These are phyloP conservation scores for Diaporthe destruens DNA, from an alignment of 2,329 filamentous ascomycete genomes.

Conservation along the genomic window DNA sequence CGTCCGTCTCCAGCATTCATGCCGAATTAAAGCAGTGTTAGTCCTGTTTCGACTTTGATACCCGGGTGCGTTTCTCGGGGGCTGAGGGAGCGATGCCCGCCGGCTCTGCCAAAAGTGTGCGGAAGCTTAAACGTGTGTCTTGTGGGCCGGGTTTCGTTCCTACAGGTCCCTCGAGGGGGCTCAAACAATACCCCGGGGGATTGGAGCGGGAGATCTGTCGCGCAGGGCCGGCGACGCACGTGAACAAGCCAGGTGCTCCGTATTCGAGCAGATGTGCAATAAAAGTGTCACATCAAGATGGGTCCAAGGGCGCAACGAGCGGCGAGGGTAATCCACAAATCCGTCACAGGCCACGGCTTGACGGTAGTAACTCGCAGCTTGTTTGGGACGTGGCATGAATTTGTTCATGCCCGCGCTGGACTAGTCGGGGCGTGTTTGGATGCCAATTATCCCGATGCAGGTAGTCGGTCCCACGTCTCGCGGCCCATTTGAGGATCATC, in stretches of 20 bases:
- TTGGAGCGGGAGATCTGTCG: conserved; percentile 10
- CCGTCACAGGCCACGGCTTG: neutral
- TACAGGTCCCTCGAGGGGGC: conserved; percentile 17
- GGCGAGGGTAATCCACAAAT: neutral
- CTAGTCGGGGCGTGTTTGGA: conserved; percentile 15
- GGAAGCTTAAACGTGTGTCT: conserved; percentile 24
- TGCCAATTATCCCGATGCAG: conserved; percentile 7
- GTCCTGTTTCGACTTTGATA: conserved; percentile 21
- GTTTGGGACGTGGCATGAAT: conserved; percentile 27
- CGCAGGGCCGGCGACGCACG: conserved; percentile 16
- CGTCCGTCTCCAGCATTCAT: conserved; percentile 34
- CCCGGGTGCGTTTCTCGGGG: conserved; percentile 10
- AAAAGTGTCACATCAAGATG: neutral
- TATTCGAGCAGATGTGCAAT: neutral
- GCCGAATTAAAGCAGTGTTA: conserved; percentile 26
- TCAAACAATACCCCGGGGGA: conserved; percentile 24
- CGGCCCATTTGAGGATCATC: conserved; percentile 22
- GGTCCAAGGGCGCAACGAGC: neutral
- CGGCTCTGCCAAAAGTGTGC: neutral
- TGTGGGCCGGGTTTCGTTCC: conserved; percentile 31
- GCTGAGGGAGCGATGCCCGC: conserved; percentile 9
- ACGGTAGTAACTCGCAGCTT: neutral
- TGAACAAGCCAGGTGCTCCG: conserved; percentile 10
- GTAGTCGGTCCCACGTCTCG: conserved; percentile 22
- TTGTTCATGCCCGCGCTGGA: neutral